A percentile compares a stretch with the other conserved stretches of the same genome.
Evolutionary conservation across 2,329 filamentous ascomycete species (phyloP).

Genomic region (Drechslerella dactyloides): DNA sequence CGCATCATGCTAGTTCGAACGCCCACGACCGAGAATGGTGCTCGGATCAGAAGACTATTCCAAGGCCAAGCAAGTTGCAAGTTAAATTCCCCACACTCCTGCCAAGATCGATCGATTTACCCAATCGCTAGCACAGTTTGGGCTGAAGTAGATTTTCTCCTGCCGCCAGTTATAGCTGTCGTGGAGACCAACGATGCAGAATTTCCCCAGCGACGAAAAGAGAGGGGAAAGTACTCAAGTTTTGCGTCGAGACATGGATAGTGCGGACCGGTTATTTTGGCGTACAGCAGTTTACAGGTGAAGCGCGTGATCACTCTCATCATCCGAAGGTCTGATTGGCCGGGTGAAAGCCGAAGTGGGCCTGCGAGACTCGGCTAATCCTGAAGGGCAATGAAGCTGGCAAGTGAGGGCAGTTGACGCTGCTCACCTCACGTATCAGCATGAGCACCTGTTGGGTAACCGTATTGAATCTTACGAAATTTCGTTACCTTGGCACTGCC

Average conservation of each 20-base stretch:
- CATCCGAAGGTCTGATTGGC: conserved; percentile 48
- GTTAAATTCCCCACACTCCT: conserved; percentile 42
- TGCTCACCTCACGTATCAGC: too few species aligned
- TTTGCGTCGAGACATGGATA: conserved; percentile 46
- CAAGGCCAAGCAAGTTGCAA: conserved; percentile 15
- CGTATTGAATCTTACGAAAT: too few species aligned
- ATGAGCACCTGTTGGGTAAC: too few species aligned
- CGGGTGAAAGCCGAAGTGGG: conserved; percentile 18
- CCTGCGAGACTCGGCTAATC: conserved; percentile 43
- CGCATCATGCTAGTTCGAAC: too few species aligned
- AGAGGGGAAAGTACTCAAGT: conserved; percentile 19
- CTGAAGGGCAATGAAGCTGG: conserved; percentile 19
- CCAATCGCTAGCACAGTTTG: conserved; percentile 27
- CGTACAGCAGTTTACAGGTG: conserved; percentile 15
- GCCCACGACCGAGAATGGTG: conserved; percentile 1
- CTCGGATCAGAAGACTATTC: conserved; percentile 23
- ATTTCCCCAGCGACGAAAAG: not conserved
- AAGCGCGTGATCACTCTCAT: conserved; percentile 47
- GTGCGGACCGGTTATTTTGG: conserved; percentile 48
- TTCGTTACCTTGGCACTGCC: too few species aligned
- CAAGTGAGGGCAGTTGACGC: not conserved
- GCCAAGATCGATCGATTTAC: conserved; percentile 48
- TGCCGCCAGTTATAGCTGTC: not conserved
- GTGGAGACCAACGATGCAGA: not conserved
- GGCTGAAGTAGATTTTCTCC: conserved; percentile 23